Base-by-base conservation (phyloP, 2,329 filamentous ascomycete genomes). In the Ascochyta lentis region DNA sequence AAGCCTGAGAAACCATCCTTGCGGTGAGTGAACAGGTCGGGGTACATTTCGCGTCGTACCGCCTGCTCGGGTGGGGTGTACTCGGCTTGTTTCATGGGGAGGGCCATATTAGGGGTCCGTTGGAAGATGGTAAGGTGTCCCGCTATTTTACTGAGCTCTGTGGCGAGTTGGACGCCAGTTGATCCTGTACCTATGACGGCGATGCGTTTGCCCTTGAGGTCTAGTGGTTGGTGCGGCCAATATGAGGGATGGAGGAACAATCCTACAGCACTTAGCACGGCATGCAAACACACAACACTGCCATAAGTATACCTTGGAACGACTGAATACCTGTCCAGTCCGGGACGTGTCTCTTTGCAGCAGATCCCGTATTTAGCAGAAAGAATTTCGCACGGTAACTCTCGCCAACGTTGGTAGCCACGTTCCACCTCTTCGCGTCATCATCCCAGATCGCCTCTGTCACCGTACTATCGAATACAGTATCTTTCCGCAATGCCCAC, bases 151-250 rank as follows among this genome's bases (percentile, higher is more conserved):
- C 79, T 83, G 75, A 82, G 80, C 38, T 83, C 84, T 59, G 89
- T 86, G 0, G 81, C 79, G 37, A 87, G 79, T 61, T 89, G 86
- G 0, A 88, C 81, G 0, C 85, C 86, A 0, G 84, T 84, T 0
- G 85, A 81, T 1, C 86, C 86, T 22, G 65, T 66, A 7, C 86
- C 86, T 33, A 89, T 83, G 58, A 89, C 78, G 6, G 82, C 86
- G 35, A 83, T 79, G 15, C 79, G 78, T 65, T 88, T 88, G 49
- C 79, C 79, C 24, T 77, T 75, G 26, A 85, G 77, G 38, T 83
- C 76, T 26, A 85, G 75, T 1, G 80, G 75, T 6, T 82, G 24
- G 73, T 83, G 76, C 1, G 85, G 84, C 85, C 84, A 86, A 67
- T 81, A 81, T 0, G 83, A 84, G 0, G 84, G 81, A 67, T 87